These are phyloP conservation scores for Bremia lactucae DNA, from an alignment of 352 stramenopile species.

Conservation along the genomic window DNA sequence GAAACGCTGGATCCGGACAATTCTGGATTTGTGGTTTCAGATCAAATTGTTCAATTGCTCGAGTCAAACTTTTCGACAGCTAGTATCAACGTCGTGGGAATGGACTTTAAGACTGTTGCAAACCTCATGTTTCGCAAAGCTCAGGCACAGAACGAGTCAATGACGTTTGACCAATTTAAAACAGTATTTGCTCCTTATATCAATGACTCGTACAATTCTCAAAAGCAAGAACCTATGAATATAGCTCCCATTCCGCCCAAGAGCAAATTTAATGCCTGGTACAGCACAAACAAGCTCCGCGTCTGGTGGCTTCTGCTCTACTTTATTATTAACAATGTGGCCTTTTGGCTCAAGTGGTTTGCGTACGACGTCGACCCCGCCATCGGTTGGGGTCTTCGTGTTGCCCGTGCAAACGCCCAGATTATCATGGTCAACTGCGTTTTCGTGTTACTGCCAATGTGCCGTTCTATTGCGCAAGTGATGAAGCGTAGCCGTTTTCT, in stretches of 20 bases:
- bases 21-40: conserved; percentile 38
- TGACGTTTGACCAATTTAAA: conserved; percentile 65
- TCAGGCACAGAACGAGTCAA: conserved; percentile 37
- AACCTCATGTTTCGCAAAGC: conserved; percentile 65
- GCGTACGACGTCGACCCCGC: conserved; percentile 63
- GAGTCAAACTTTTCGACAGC: conserved; percentile 63
- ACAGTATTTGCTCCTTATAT: conserved; percentile 65
- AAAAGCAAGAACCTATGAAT: conserved; percentile 25
- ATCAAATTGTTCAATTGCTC: conserved; percentile 55
- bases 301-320: conserved; percentile 78
- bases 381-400: conserved; percentile 58
- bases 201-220: conserved; percentile 40
- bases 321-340: conserved; percentile 47
- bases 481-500: conserved; percentile 54
- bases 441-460: conserved; percentile 74
- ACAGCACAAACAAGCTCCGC: conserved; percentile 58
- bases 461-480: conserved; percentile 59
- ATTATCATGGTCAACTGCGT: conserved; percentile 68
- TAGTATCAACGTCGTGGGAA: conserved; percentile 65
- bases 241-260: conserved; percentile 22
- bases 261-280: conserved; percentile 57
- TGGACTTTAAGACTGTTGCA: conserved; percentile 52
- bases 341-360: conserved; percentile 70
- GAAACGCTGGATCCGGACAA: conserved; percentile 60
- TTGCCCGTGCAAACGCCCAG: conserved; percentile 63